Evolutionary conservation across 345 rosid species (phyloP).

Genomic region (Crucihimalaya himalaica): DNA sequence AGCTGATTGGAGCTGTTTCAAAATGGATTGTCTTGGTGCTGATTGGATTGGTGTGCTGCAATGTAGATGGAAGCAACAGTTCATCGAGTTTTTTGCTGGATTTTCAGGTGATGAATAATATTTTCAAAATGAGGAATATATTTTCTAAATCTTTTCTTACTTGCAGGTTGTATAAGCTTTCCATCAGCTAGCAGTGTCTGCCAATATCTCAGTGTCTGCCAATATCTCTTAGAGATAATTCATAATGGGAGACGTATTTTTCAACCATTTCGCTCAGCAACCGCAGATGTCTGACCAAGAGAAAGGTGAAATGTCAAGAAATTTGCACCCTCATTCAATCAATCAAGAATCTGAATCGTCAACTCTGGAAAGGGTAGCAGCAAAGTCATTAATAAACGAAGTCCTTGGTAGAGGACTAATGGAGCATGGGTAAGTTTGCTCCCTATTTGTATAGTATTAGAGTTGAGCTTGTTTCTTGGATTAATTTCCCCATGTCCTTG

Average conservation of each 20-base stretch:
- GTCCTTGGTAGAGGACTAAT: slow-evolving; percentile 52
- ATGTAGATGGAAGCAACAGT: slow-evolving; percentile 67
- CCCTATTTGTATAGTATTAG: background rate
- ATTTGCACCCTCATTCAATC: slow-evolving; percentile 19
- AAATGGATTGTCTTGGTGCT: slow-evolving; percentile 61
- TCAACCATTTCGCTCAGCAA: slow-evolving; percentile 29
- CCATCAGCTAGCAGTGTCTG: slow-evolving; percentile 45
- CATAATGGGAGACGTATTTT: slow-evolving; percentile 47
- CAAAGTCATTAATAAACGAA: slow-evolving; percentile 28
- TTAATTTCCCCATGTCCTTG: slow-evolving; percentile 20
- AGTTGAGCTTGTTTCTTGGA: background rate
- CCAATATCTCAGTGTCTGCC: slow-evolving; percentile 37
- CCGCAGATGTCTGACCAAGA: slow-evolving; percentile 25
- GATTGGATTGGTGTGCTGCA: slow-evolving; percentile 63
- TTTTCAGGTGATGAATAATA: slow-evolving; percentile 52
- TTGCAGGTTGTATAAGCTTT: slow-evolving; percentile 63
- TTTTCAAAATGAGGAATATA: slow-evolving; percentile 34
- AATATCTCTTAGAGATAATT: slow-evolving; percentile 32
- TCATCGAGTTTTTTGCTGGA: slow-evolving; percentile 64
- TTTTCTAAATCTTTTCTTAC: slow-evolving; percentile 46
- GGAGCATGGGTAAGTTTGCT: slow-evolving; percentile 64
- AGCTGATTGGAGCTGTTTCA: slow-evolving; percentile 68
- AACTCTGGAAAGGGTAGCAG: slow-evolving; percentile 25
- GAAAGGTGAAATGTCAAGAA: slow-evolving; percentile 21
- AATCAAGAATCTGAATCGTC: slow-evolving; percentile 30